Evolutionary conservation across 805 yeast species (phyloP).

Genomic region (Candida methanosorbosa): DNA sequence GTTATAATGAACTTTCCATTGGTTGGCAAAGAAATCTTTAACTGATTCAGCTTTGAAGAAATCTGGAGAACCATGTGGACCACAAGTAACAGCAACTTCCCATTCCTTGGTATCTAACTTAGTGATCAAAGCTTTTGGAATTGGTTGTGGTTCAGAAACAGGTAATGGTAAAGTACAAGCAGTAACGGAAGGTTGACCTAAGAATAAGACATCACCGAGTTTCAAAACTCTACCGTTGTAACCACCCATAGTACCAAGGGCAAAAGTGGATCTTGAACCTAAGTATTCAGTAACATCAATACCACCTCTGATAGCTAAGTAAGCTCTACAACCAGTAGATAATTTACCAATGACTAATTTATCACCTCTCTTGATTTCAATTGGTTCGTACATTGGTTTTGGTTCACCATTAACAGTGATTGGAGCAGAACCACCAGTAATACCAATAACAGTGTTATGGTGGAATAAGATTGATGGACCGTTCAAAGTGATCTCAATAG

Average conservation of each 20-base stretch:
- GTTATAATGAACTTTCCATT: slow-evolving; percentile 95
- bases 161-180: slow-evolving; percentile 70
- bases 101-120: slow-evolving; percentile 46
- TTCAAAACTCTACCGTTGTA: slow-evolving; percentile 87
- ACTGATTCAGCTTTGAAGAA: slow-evolving; percentile 75
- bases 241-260: slow-evolving; percentile 90
- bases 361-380: slow-evolving; percentile 66
- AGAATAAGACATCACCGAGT: slow-evolving; percentile 83
- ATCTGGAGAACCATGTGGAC: slow-evolving; percentile 98
- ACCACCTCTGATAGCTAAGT: slow-evolving; percentile 87
- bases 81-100: slow-evolving; percentile 90
- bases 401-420: slow-evolving; percentile 56
- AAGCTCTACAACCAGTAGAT: slow-evolving; percentile 77
- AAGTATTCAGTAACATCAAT: slow-evolving; percentile 89
- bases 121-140: slow-evolving; percentile 54
- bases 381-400: slow-evolving; percentile 64
- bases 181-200: slow-evolving; percentile 68
- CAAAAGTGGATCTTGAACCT: slow-evolving; percentile 95
- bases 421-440: slow-evolving; percentile 78
- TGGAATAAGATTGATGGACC: slow-evolving; percentile 89
- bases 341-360: slow-evolving; percentile 76
- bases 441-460: slow-evolving; percentile 63
- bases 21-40: slow-evolving; percentile 60
- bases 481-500: slow-evolving; percentile 76
- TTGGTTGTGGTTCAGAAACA: slow-evolving; percentile 47